Percentiles rank a stretch among this genome's conserved stretches.
Conservation (phyloP, 176 grass and related monocot species). For the Oryza rufipogon region DNA sequence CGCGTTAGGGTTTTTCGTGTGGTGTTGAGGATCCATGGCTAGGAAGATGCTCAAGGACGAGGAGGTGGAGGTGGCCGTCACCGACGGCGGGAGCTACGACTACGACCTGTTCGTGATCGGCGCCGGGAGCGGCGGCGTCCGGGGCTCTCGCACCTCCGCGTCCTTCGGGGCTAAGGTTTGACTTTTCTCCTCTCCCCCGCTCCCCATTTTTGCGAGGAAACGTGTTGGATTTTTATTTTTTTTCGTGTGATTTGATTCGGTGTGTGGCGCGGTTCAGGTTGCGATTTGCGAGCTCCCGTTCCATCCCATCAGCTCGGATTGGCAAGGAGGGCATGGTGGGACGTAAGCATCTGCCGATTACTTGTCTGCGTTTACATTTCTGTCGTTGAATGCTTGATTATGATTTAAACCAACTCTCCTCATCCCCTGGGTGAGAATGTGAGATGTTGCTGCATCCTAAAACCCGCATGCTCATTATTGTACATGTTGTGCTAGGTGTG, state of each 20-base stretch:
- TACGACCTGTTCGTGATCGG: conserved; percentile 96
- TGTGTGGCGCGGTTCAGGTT: conserved; percentile 47
- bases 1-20: conserved; percentile 38
- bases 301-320: conserved; percentile 90
- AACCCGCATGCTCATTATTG: background rate
- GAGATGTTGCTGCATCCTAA: background rate
- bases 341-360: conserved; percentile 57
- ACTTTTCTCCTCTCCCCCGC: too few relatives aligned
- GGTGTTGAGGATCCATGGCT: conserved; percentile 53
- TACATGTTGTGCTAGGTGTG: conserved; percentile 55
- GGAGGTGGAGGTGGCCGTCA: conserved; percentile 40
- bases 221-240: background rate
- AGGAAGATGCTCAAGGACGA: conserved; percentile 93
- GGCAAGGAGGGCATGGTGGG: conserved; percentile 78
- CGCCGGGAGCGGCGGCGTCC: conserved; percentile 91
- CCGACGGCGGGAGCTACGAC: conserved; percentile 53
- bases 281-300: conserved; percentile 98
- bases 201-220: background rate
- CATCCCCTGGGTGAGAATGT: background rate
- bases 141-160: conserved; percentile 78
- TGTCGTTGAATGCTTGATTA: background rate
- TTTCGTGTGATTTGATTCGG: background rate
- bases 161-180: conserved; percentile 91
- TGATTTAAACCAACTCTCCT: background rate
- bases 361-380: background rate